Base-by-base conservation (phyloP, 768 basidiomycete genomes). In the Lactifluus pinguis region DNA sequence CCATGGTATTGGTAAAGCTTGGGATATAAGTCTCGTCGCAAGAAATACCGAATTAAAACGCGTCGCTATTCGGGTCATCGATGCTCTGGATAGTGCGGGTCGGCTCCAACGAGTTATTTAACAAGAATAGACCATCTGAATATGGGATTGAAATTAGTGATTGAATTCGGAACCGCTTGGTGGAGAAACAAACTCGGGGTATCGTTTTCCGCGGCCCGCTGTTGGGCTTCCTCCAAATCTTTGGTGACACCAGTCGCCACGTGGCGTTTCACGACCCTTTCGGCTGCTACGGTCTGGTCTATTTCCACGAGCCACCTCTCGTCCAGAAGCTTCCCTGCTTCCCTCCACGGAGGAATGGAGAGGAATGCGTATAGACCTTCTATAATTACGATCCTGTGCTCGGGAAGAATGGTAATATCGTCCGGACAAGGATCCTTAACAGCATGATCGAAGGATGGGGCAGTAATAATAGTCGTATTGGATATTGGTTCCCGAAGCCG, bases 331-430 rank as follows among this genome's bases (percentile, higher is more conserved):
- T 73, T 69, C 0, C 83, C 81, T 1, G 85, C 89, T 14, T 80
- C 77, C 1, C 68, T 71, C 95, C 95, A 97, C 0, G 87, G 86
- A 0, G 80, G 74, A 25, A 84, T 73, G n/a, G 82, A 76, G 32
- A 97, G 79, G 66, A 92, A 83, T 2, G 84, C 79, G 71, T 98
- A 97, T n/a, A 97, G 73, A 0, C 95, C 94, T 72, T 98, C 95
- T 63, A 98, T 81, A 61, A 98, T 70, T 47, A 97, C 79, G 56
- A 98, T 81, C 13, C 89, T 83, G 67, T 95, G 87, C 36, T 76
- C 67, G 0, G 86, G 81, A 29, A 74, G 67, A 30, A 98, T 79
- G 3, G 74, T 68, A 29, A 86, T 69, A 1, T 83, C 80, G 49
- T 85, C 77, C 4, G 81, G 80, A 0, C 75, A 76, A 0, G 93